phyloP scores from a whole-genome alignment of 352 stramenopile genomes.

The Peronospora tabacina region DNA sequence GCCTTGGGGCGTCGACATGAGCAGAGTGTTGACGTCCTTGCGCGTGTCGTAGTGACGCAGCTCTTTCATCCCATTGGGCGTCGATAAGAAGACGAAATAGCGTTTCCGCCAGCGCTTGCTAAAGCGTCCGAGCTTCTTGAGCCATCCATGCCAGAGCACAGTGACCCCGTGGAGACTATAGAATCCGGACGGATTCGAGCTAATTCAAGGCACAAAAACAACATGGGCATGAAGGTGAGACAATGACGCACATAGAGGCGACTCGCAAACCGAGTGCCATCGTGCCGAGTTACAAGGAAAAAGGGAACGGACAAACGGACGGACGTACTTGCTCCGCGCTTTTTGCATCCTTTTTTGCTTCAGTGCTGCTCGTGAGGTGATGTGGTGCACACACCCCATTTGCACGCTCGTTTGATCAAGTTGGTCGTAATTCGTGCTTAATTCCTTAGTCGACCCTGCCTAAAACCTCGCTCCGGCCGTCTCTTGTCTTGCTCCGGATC shows the following conservation, averaged over 20 bases:
- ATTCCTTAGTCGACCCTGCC: background rate
- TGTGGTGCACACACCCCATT: conserved; percentile 14
- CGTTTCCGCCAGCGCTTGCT: conserved; percentile 71
- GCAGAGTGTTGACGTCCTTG: conserved; percentile 49
- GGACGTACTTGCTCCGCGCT: conserved; percentile 41
- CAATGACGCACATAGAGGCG: background rate
- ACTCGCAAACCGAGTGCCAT: too few relatives aligned
- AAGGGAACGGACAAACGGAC: too few relatives aligned
- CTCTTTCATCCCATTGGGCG: conserved; percentile 55
- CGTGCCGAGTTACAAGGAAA: background rate
- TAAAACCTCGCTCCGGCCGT: background rate
- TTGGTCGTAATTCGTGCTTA: background rate
- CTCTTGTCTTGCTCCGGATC: background rate
- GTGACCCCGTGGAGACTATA: conserved; percentile 45
- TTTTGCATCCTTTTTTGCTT: conserved; percentile 35
- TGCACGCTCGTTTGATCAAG: too few relatives aligned
- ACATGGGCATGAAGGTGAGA: conserved; percentile 5
- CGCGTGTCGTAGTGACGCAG: conserved; percentile 66
- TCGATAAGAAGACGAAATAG: conserved; percentile 78
- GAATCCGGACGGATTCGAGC: conserved; percentile 46
- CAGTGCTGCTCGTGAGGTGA: background rate
- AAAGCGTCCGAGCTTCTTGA: conserved; percentile 79
- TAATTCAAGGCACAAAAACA: conserved; percentile 12
- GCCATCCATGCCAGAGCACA: conserved; percentile 78
- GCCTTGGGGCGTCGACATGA: conserved; percentile 64